Evolutionary conservation across 345 rosid genomes (phyloP).

Genomic region (Populus deltoides): DNA sequence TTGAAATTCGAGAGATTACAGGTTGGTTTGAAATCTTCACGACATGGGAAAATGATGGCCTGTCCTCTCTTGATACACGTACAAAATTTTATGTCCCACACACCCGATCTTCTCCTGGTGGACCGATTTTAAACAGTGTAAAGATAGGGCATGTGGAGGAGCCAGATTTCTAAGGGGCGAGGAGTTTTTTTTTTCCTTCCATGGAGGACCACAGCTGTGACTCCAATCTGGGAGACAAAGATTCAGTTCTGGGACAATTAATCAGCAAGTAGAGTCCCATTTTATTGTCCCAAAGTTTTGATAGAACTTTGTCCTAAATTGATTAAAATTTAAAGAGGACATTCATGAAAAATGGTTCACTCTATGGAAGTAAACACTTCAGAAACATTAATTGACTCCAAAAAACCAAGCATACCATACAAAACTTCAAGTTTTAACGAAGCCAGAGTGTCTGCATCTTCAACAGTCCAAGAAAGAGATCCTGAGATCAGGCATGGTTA

Average conservation of each 20-base stretch:
- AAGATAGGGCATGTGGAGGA: constrained; percentile 11
- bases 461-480: no score
- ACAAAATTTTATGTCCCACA: constrained; percentile 12
- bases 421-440: no score
- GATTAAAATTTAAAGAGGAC: neutral
- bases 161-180: constrained; percentile 6
- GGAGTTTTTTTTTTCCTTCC: neutral
- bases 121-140: neutral
- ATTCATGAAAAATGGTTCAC: neutral
- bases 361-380: no score
- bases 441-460: no score
- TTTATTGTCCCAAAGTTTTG: neutral
- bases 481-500: no score
- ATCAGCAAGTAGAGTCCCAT: constrained; percentile 1
- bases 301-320: neutral
- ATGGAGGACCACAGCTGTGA: constrained; percentile 8
- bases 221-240: constrained; percentile 19
- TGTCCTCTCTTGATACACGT: neutral
- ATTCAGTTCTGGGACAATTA: constrained; percentile 7
- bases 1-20: neutral
- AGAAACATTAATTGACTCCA: no score
- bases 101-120: constrained; percentile 6
- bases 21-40: neutral
- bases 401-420: no score
- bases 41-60: neutral